phyloP scores from a whole-genome alignment of 768 basidiomycete genomes.

The Macrolepiota fuliginosa region DNA sequence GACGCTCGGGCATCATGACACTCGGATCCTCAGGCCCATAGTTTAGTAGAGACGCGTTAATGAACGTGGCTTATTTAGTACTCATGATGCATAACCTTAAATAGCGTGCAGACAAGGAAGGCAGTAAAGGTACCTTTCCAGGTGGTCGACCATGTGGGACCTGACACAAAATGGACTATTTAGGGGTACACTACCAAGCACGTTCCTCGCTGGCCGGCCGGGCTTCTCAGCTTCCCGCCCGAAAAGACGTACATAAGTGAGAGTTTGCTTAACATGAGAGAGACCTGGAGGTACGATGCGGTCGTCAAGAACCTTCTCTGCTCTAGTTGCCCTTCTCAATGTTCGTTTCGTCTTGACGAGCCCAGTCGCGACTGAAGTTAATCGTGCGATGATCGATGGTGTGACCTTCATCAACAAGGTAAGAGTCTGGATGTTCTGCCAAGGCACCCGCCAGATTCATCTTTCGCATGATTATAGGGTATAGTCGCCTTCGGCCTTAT shows the following conservation, averaged over 20 bases:
- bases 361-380: neutral
- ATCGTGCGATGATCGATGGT: conserved; percentile 33
- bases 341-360: neutral
- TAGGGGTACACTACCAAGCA: neutral
- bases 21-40: too few relatives aligned
- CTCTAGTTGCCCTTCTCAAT: neutral
- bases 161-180: neutral
- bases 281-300: neutral
- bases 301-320: neutral
- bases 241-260: neutral
- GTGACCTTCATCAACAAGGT: conserved; percentile 45
- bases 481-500: conserved; percentile 63
- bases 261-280: neutral
- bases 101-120: neutral
- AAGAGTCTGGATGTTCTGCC: neutral
- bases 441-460: neutral
- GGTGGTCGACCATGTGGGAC: neutral
- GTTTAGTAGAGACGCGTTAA: too few relatives aligned
- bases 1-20: too few relatives aligned
- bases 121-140: neutral
- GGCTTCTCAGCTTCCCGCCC: neutral
- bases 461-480: conserved; percentile 32
- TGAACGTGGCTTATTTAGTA: too few relatives aligned
- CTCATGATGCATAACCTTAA: neutral
- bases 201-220: neutral